Conservation (phyloP, 108 stramenopile genomes). For the Halocafeteria seosinensis region DNA sequence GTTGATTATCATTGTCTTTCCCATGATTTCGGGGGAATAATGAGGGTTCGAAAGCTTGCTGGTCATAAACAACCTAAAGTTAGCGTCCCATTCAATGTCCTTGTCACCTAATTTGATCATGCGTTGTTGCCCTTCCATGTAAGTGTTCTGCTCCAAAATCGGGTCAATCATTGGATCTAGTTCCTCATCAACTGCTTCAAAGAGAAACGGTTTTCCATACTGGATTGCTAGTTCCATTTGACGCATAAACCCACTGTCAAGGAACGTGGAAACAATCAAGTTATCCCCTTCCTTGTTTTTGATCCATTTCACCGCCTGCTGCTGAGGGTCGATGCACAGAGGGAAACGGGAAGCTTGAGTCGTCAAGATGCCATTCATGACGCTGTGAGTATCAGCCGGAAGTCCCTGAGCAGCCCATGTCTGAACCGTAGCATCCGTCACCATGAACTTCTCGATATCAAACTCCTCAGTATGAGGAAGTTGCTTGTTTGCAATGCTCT, state of each 20-base stretch:
- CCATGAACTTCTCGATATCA: constrained; percentile 32
- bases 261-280: constrained; percentile 39
- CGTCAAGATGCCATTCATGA: constrained; percentile 52
- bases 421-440: constrained; percentile 44
- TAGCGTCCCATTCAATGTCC: constrained; percentile 41
- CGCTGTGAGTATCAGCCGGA: constrained; percentile 45
- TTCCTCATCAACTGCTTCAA: constrained; percentile 50
- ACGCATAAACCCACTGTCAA: constrained; percentile 53
- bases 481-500: constrained; percentile 17
- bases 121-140: constrained; percentile 23
- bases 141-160: constrained; percentile 41
- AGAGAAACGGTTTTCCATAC: constrained; percentile 52
- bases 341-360: constrained; percentile 44
- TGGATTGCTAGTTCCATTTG: constrained; percentile 53
- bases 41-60: constrained; percentile 50
- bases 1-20: constrained; percentile 53
- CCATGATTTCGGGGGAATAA: constrained; percentile 54
- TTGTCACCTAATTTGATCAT: constrained; percentile 46
- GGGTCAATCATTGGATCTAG: constrained; percentile 54
- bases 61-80: constrained; percentile 46
- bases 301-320: constrained; percentile 54
- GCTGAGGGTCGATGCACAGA: constrained; percentile 50
- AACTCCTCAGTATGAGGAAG: constrained; percentile 38
- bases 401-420: constrained; percentile 45
- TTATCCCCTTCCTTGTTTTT: constrained; percentile 41